Percentiles rank a stretch among this genome's conserved stretches.
phyloP scores from a whole-genome alignment of 768 basidiomycete species.

The Paxillus rubicundulus region DNA sequence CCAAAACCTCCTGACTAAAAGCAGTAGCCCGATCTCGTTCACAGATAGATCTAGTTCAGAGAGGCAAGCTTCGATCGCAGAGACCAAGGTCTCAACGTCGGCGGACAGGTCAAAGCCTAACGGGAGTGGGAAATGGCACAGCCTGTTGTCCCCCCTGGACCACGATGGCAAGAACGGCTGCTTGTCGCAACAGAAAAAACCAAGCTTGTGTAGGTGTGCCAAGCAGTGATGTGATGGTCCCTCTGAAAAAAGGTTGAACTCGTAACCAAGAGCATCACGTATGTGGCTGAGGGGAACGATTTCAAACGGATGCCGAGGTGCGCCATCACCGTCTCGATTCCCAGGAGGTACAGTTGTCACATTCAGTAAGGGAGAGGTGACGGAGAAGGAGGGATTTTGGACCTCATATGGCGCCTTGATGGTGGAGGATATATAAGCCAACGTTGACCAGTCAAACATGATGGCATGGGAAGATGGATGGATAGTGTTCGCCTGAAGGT shows the following conservation, averaged over 20 bases:
- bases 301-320: constrained; percentile 50
- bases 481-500: constrained; percentile 48
- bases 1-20: constrained; percentile 70
- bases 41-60: constrained; percentile 67
- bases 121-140: constrained; percentile 66
- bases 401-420: constrained; percentile 40
- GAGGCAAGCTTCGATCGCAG: constrained; percentile 69
- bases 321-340: constrained; percentile 20
- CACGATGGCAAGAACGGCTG: constrained; percentile 8
- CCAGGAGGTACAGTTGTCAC: constrained; percentile 31
- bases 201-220: constrained; percentile 57
- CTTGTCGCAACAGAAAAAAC: constrained; percentile 57
- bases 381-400: constrained; percentile 6
- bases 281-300: constrained; percentile 57
- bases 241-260: constrained; percentile 57
- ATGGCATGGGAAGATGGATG: constrained; percentile 43
- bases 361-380: constrained; percentile 46
- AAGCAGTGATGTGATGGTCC: constrained; percentile 51
- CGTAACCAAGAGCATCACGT: constrained; percentile 54
- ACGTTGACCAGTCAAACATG: constrained; percentile 66
- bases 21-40: constrained; percentile 70
- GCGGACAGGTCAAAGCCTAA: constrained; percentile 67
- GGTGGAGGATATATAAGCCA: constrained; percentile 59
- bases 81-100: constrained; percentile 70
- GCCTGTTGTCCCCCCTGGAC: constrained; percentile 36